Base-by-base conservation (phyloP, 2,329 filamentous ascomycete genomes). In the Aspergillus ustus region DNA sequence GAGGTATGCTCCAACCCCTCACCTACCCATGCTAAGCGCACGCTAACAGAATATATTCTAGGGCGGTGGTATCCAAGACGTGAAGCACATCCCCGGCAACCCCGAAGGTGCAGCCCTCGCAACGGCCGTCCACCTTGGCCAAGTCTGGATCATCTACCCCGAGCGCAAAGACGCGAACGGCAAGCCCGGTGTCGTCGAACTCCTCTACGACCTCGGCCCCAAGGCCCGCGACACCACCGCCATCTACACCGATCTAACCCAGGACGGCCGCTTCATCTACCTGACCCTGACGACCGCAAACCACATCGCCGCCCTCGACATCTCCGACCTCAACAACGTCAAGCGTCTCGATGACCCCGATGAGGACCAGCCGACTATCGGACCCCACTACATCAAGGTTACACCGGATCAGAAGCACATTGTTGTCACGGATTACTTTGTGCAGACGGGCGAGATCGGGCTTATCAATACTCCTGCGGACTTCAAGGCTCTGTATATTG, bases 61-160 rank as follows among this genome's bases (percentile, higher is more conserved):
- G 75, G 84, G 85, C 40, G 79, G 80, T 45, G 86, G 57, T 34
- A 59, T 59, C 43, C 57, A 59, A 34, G 86, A 89, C 64, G 83
- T 89, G 69, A 89, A 89, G 73, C 87, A 88, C 75, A 88, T 88
- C 63, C 86, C 86, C 1, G 83, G 84, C 8, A 85, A 88, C 77
- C 70, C 77, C 7, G 85, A 88, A 64, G 78, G 77, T 37, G 86
- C 85, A 34, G 86, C 85, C 11, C 76, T 88, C 25, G 85, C 86
- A 8, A 87, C 85, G 13, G 85, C 87, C 17, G 85, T 88, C 20
- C 81, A 83, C 34, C 80, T 83, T 3, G 86, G 85, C 9, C 81
- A 88, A 67, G 84, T 88, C 66, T 89, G 86, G 86, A 84, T 88
- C 72, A 87, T 89, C 74, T 88, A 88, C 71, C 86, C 86, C 22